Evolutionary conservation across 176 grass and related monocot genomes (phyloP).

Genomic region (Chloris gayana): DNA sequence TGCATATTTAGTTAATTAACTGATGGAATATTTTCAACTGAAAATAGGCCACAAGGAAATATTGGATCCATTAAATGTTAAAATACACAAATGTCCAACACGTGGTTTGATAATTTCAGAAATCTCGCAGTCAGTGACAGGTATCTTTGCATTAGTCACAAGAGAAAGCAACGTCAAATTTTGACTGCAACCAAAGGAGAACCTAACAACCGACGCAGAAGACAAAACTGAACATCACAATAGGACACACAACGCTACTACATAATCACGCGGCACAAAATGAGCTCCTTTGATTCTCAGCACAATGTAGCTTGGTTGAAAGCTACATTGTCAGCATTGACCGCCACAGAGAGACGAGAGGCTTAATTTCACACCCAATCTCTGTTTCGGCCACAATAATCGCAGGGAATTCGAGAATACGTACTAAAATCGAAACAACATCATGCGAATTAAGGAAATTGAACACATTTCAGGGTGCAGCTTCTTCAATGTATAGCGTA

Average conservation of each 20-base stretch:
- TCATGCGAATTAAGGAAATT: no score
- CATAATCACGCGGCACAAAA: no score
- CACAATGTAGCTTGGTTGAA: slow-evolving; percentile 22
- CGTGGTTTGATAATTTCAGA: slow-evolving; percentile 13
- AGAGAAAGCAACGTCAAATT: slow-evolving; percentile 23
- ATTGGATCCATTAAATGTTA: not conserved
- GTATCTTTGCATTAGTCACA: not conserved
- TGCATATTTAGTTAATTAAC: not conserved
- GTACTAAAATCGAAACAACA: not conserved
- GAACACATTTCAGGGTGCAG: not conserved
- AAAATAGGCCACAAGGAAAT: slow-evolving; percentile 1
- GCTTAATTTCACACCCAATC: not conserved
- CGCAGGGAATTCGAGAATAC: not conserved
- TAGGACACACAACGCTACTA: not conserved
- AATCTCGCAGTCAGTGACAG: not conserved
- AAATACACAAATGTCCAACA: slow-evolving; percentile 6
- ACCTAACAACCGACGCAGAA: not conserved
- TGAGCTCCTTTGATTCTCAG: not conserved
- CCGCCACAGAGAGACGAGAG: not conserved
- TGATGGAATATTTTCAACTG: not conserved
- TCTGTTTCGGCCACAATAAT: not conserved
- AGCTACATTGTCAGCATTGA: not conserved
- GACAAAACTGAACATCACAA: not conserved
- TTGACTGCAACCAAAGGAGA: slow-evolving; percentile 4
- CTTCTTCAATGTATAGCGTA: not conserved